Percentiles rank a stretch among this genome's conserved stretches.
Evolutionary conservation across 2,329 filamentous ascomycete species (phyloP).

Genomic region (Talaromyces albobiverticillius): DNA sequence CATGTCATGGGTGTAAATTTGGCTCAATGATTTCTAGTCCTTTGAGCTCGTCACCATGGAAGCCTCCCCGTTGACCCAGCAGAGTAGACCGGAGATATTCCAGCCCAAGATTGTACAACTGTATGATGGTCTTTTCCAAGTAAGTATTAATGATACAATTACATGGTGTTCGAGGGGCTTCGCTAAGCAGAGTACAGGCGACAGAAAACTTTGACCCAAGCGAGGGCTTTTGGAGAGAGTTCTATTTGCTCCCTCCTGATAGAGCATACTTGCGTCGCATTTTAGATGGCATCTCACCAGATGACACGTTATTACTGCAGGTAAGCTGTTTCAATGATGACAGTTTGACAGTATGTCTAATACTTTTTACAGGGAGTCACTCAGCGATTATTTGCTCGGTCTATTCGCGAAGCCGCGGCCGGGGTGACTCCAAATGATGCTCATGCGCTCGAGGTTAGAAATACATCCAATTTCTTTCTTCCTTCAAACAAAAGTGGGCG

Average conservation of each 20-base stretch:
- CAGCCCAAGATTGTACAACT: conserved; percentile 91
- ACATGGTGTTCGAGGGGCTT: neutral
- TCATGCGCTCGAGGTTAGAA: conserved; percentile 76
- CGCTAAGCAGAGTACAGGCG: neutral
- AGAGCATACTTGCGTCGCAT: conserved; percentile 64
- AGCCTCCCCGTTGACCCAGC: conserved; percentile 87
- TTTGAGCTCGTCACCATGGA: conserved; percentile 59
- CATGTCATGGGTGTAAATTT: conserved; percentile 7
- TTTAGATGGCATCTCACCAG: conserved; percentile 67
- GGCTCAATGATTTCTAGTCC: neutral
- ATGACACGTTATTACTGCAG: conserved; percentile 74
- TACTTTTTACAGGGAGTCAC: conserved; percentile 56
- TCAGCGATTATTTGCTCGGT: conserved; percentile 72
- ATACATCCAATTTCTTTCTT: neutral
- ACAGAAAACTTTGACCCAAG: conserved; percentile 59
- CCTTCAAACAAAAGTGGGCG: too few species aligned
- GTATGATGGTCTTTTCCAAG: conserved; percentile 76
- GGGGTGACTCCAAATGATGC: conserved; percentile 62
- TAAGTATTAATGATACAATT: conserved; percentile 24
- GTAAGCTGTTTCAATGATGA: conserved; percentile 33
- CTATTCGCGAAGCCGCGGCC: conserved; percentile 66
- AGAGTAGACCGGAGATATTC: conserved; percentile 84
- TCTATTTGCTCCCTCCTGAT: conserved; percentile 87
- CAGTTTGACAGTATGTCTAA: conserved; percentile 8
- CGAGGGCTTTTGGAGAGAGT: conserved; percentile 93